Percentiles rank a stretch among this genome's conserved stretches.
These are phyloP conservation scores for Russula virescens DNA, from an alignment of 768 basidiomycete species.

Conservation along the genomic window DNA sequence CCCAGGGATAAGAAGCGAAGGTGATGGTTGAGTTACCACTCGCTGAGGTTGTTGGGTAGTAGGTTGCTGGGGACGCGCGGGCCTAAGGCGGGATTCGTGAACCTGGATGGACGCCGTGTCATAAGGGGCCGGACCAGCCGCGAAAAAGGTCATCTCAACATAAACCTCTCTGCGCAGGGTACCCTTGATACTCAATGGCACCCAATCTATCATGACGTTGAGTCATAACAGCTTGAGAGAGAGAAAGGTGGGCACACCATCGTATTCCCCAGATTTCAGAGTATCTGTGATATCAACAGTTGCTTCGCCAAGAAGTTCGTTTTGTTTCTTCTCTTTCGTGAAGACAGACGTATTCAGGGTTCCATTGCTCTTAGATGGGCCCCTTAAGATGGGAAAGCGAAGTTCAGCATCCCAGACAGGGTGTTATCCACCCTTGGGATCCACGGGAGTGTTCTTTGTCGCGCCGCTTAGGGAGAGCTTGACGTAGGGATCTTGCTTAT, in stretches of 20 bases:
- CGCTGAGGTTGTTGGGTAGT: conserved; percentile 1
- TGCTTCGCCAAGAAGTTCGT: conserved; percentile 69
- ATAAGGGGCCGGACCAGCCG: conserved; percentile 54
- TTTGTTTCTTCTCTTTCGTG: conserved; percentile 72
- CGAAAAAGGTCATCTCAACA: conserved; percentile 90
- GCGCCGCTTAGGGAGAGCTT: conserved; percentile 53
- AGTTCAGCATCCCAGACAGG: conserved; percentile 92
- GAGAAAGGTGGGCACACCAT: conserved; percentile 52
- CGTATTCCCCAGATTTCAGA: conserved; percentile 82
- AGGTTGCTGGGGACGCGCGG: conserved; percentile 11
- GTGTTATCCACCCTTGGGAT: conserved; percentile 86
- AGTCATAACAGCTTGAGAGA: neutral
- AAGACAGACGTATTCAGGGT: conserved; percentile 72
- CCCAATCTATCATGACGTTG: conserved; percentile 51
- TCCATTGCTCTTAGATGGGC: conserved; percentile 47
- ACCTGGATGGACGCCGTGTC: conserved; percentile 31
- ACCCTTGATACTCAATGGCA: conserved; percentile 51
- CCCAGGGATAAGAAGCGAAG: conserved; percentile 2
- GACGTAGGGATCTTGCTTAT: conserved; percentile 88
- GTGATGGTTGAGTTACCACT: neutral
- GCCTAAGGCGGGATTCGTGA: conserved; percentile 19
- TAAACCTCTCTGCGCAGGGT: conserved; percentile 79
- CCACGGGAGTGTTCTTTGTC: conserved; percentile 64
- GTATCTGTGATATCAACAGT: conserved; percentile 72
- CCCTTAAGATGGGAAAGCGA: conserved; percentile 64